Evolutionary conservation across 2,329 filamentous ascomycete genomes (phyloP).

Genomic region (Fonsecaea erecta): DNA sequence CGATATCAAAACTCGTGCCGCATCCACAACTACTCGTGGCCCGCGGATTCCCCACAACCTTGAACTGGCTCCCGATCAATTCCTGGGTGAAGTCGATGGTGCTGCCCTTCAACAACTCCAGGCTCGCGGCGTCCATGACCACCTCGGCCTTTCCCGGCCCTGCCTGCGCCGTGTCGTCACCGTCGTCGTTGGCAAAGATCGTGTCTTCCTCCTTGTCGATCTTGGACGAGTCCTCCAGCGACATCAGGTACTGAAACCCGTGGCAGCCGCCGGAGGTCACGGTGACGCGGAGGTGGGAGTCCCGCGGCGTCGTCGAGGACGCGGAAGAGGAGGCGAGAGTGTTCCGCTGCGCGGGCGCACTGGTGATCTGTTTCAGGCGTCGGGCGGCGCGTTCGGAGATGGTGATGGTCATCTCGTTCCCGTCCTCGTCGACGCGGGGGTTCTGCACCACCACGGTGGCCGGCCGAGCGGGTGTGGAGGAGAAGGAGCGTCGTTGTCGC

Average conservation of each 20-base stretch:
- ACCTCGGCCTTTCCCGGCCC: slow-evolving; percentile 67
- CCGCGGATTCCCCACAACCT: slow-evolving; percentile 89
- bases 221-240: slow-evolving; percentile 65
- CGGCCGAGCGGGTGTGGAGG: slow-evolving; percentile 41
- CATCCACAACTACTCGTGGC: slow-evolving; percentile 96
- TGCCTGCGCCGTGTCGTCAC: slow-evolving; percentile 14
- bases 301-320: slow-evolving; percentile 54
- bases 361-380: slow-evolving; percentile 78
- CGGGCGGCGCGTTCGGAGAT: slow-evolving; percentile 83
- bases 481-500: slow-evolving; percentile 39
- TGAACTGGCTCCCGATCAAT: slow-evolving; percentile 92
- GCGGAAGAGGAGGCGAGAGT: slow-evolving; percentile 46
- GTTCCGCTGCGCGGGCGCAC: slow-evolving; percentile 58
- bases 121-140: slow-evolving; percentile 82
- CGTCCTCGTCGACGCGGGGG: slow-evolving; percentile 78
- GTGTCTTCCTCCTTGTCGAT: slow-evolving; percentile 79
- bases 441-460: slow-evolving; percentile 62
- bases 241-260: slow-evolving; percentile 97
- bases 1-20: slow-evolving; percentile 96
- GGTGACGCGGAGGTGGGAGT: slow-evolving; percentile 84
- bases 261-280: slow-evolving; percentile 96
- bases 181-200: slow-evolving; percentile 64
- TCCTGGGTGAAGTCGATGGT: slow-evolving; percentile 97
- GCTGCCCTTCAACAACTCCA: slow-evolving; percentile 88
- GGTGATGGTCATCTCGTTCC: slow-evolving; percentile 79